These are phyloP conservation scores for Solanum hybrid DNA, from an alignment of 305 asterid genomes.

Conservation along the genomic window DNA sequence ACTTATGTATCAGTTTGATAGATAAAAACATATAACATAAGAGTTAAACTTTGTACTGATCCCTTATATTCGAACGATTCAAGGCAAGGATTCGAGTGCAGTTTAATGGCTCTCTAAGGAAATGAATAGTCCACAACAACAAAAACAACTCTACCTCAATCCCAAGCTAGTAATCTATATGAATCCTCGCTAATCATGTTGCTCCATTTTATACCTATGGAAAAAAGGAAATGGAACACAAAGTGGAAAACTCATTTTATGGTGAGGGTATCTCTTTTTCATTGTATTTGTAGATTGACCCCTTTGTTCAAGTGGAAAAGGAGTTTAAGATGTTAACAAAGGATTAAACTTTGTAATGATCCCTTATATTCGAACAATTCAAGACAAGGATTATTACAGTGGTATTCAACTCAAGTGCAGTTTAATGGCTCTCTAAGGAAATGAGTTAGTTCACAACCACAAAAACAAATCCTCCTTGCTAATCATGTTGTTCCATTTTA, in stretches of 20 bases:
- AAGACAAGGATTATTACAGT: background rate
- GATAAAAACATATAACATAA: background rate
- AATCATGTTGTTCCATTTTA: background rate
- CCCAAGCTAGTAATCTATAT: background rate
- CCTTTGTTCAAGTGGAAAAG: background rate
- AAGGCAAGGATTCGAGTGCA: background rate
- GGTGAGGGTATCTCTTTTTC: background rate
- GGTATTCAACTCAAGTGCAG: background rate
- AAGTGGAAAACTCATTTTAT: background rate
- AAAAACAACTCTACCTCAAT: background rate
- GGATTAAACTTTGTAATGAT: background rate
- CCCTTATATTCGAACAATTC: background rate
- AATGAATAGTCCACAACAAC: background rate
- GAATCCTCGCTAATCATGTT: background rate
- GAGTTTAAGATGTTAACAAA: background rate
- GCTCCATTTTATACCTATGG: background rate
- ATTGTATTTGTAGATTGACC: background rate
- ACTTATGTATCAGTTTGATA: background rate
- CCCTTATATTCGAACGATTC: background rate
- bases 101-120: background rate
- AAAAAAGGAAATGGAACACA: background rate
- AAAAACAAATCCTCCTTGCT: background rate
- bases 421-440: background rate
- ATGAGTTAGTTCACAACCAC: background rate
- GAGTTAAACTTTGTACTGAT: background rate